Evolutionary conservation across 176 grass and related monocot genomes (phyloP), one percentile per base, ranked within the genome.

Genomic region (Bothriochloa decipiens): DNA sequence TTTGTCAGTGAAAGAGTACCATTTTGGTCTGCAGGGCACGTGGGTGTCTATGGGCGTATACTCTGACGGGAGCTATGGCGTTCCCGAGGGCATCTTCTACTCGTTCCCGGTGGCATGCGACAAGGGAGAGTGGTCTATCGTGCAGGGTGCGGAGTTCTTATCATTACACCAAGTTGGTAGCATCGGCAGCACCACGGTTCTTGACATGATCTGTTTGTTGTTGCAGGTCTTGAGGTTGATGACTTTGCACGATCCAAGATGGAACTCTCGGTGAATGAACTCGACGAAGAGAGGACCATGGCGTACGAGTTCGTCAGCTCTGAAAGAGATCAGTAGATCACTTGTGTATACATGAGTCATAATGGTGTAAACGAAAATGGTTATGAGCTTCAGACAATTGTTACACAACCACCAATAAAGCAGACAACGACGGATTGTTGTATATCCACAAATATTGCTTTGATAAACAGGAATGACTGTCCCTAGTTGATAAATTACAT

Each of bases 11-110:
- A 72, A 42, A 3, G 18, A 1, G 11, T 27, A 15, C 14, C 61
- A 11, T 43, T 82, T 52, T 75, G 69, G 4, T 78, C 36, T 66
- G 33, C 68, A 94, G 91, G 94, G 87, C 11, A 88, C 94, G 27
- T 94, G 94, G 91, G 87, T 94, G 67, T 94, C 94, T 25, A 97
- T 97, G 91, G 91, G 91, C 20, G 91, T 92, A 33, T 92, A 77
- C 83, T 94, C 89, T 8, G 91, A 97, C n/a, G 91, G 94, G 18
- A 83, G 85, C 74, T 89, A 92, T 22, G 73, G 68, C 83, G 69
- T 94, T 46, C 91, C 89, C 37, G 52, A 79, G 3, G 94, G 86
- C 29, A 15, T 92, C 32, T 82, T 90, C 85, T 97, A 87, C 39
- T 94, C 89, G 43, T 94, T 94, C 23, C 94, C 91, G 32, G 87